Evolutionary conservation across 2,329 filamentous ascomycete genomes (phyloP), one percentile per base, ranked within the genome.

Genomic region (Fusarium fujikuroi): DNA sequence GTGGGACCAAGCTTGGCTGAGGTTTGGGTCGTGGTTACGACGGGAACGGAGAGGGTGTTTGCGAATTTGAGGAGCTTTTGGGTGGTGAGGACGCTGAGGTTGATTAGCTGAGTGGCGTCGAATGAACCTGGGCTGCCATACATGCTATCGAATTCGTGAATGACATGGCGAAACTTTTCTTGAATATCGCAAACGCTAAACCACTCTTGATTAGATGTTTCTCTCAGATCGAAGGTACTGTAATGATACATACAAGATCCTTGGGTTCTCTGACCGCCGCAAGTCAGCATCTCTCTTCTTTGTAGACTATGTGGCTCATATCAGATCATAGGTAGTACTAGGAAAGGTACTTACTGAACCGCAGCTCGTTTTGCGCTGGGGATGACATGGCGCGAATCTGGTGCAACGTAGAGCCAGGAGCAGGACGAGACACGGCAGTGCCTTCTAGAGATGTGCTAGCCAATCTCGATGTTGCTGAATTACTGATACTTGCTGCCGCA

Each of bases 101-200:
- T n/a, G 50, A 50, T 58, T 53, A 54, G 59, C 12, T 42, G 30
- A 30, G 36, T 36, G 19, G 65, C 60, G 50, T 32, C 53, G 60
- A 62, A 37, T 44, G 37, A 42, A 57, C n/a, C 19, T 37, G 32
- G 46, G 49, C 50, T 12, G 14, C 80, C 85, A 66, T 86, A 93
- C 91, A 98, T 88, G 80, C 93, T 94, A 72, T 93, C 89, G 80
- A 95, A 98, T 80, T 97, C 92, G 84, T 92, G 89, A 77, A 98
- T 97, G 63, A 91, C 92, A 14, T 87, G 86, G 69, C 94, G 90
- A 84, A 98, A 98, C 82, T 95, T 97, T 76, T 98, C 95, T 84
- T 98, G 95, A 72, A 98, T 87, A 80, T 98, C 95, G 85, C 95
- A 98, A 80, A 98, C 90, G 79, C 95, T 98, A 39, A 28, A 23